phyloP scores from a whole-genome alignment of 805 yeast species.

The Zygosaccharomyces lentus region DNA sequence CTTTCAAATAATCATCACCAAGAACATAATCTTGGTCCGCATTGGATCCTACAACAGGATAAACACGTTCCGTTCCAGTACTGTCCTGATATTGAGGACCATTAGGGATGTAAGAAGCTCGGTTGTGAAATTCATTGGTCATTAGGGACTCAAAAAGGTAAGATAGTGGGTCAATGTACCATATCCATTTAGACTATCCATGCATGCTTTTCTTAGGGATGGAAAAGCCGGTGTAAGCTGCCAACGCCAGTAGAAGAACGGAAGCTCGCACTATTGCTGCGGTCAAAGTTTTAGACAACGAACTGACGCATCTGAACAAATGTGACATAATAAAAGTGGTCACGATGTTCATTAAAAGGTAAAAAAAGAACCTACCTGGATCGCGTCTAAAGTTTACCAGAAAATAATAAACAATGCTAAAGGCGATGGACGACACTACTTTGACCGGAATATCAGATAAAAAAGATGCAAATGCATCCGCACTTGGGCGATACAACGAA shows the following conservation, averaged over 20 bases:
- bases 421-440: constrained; percentile 40
- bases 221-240: constrained; percentile 54
- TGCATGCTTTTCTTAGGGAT: constrained; percentile 52
- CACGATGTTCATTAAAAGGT: constrained; percentile 40
- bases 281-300: constrained; percentile 43
- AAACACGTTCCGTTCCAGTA: constrained; percentile 40
- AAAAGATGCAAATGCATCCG: constrained; percentile 53
- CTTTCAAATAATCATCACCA: constrained; percentile 48
- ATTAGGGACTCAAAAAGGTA: constrained; percentile 56
- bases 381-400: constrained; percentile 49
- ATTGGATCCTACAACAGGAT: constrained; percentile 53
- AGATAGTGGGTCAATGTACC: constrained; percentile 54
- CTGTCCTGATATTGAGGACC: constrained; percentile 41
- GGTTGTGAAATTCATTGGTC: constrained; percentile 54
- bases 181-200: constrained; percentile 66
- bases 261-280: constrained; percentile 60
- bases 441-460: constrained; percentile 52
- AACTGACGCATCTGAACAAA: constrained; percentile 51
- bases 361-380: constrained; percentile 55
- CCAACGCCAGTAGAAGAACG: constrained; percentile 44
- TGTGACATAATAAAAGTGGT: constrained; percentile 52
- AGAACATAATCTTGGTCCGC: constrained; percentile 47
- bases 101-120: constrained; percentile 48
- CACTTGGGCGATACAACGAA: constrained; percentile 56
- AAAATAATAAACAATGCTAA: constrained; percentile 50